phyloP scores from a whole-genome alignment of 2,329 filamentous ascomycete species.

The Alternaria gaisen region DNA sequence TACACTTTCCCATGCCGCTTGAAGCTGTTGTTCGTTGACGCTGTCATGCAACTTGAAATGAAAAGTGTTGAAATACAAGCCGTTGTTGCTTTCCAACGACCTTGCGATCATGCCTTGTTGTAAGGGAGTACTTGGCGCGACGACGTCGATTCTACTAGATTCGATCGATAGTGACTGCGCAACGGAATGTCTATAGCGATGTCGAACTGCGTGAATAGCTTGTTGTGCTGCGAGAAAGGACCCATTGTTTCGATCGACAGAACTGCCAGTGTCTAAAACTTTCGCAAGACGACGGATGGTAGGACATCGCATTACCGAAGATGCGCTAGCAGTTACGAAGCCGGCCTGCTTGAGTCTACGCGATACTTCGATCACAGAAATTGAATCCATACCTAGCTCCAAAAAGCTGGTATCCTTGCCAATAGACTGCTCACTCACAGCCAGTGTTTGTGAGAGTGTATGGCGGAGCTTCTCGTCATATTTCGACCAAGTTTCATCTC shows the following conservation, averaged over 20 bases:
- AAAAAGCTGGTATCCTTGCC: conserved; percentile 74
- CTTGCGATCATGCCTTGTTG: conserved; percentile 87
- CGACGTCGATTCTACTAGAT: conserved; percentile 69
- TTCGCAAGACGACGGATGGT: conserved; percentile 54
- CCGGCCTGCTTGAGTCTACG: conserved; percentile 70
- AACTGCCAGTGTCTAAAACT: conserved; percentile 32
- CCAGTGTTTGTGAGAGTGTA: conserved; percentile 64
- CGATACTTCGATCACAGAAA: conserved; percentile 78
- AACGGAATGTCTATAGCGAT: conserved; percentile 65
- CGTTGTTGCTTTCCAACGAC: conserved; percentile 64
- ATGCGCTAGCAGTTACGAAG: conserved; percentile 68
- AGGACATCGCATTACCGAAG: conserved; percentile 70
- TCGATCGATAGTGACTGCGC: conserved; percentile 63
- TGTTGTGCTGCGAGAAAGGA: conserved; percentile 64
- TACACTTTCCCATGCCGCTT: conserved; percentile 66
- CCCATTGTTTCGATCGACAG: conserved; percentile 17
- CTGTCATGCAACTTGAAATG: conserved; percentile 62
- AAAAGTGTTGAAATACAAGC: conserved; percentile 82
- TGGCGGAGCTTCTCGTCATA: conserved; percentile 61
- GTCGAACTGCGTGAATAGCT: conserved; percentile 68
- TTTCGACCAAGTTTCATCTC: conserved; percentile 41
- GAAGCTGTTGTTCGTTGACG: conserved; percentile 61
- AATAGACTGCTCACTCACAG: conserved; percentile 57
- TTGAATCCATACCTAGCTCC: conserved; percentile 87
- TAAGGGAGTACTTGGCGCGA: conserved; percentile 83